These are phyloP conservation scores for Plasmodium ovale DNA, from an alignment of 169 alveolate species.

Conservation along the genomic window DNA sequence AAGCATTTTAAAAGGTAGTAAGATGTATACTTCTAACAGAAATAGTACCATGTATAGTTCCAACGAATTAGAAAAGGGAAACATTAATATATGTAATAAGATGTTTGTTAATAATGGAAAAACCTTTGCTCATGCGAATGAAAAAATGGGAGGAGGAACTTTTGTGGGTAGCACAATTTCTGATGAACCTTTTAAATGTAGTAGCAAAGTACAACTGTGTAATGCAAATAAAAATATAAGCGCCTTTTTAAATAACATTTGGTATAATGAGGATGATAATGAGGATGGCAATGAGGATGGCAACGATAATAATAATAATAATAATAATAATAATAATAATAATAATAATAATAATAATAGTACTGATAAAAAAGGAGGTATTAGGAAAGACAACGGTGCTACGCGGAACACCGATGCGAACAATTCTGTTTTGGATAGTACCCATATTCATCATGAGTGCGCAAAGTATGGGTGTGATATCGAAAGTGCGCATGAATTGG, in stretches of 20 bases:
- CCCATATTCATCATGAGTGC: too few relatives aligned
- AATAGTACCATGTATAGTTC: not conserved
- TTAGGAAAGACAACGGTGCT: too few relatives aligned
- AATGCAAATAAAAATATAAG: constrained; percentile 23
- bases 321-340: not conserved
- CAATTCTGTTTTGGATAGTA: too few relatives aligned
- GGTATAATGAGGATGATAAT: constrained; percentile 40
- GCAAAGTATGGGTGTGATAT: too few relatives aligned
- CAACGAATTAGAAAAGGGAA: not conserved
- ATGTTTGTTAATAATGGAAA: constrained; percentile 16
- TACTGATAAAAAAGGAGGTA: too few relatives aligned
- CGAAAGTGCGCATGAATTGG: too few relatives aligned
- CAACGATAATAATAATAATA: not conserved
- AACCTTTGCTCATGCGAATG: not conserved
- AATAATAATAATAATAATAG: too few relatives aligned
- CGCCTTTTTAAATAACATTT: constrained; percentile 53
- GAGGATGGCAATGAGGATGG: too few relatives aligned
- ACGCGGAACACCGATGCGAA: too few relatives aligned
- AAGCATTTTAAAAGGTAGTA: constrained; percentile 32
- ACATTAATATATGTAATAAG: constrained; percentile 11
- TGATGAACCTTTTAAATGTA: constrained; percentile 9
- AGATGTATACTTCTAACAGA: not conserved
- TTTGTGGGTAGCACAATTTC: not conserved
- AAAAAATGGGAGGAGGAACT: not conserved
- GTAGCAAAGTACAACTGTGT: not conserved